These are phyloP conservation scores for Cordyceps sp. DNA, from an alignment of 2,329 filamentous ascomycete species.

Conservation along the genomic window DNA sequence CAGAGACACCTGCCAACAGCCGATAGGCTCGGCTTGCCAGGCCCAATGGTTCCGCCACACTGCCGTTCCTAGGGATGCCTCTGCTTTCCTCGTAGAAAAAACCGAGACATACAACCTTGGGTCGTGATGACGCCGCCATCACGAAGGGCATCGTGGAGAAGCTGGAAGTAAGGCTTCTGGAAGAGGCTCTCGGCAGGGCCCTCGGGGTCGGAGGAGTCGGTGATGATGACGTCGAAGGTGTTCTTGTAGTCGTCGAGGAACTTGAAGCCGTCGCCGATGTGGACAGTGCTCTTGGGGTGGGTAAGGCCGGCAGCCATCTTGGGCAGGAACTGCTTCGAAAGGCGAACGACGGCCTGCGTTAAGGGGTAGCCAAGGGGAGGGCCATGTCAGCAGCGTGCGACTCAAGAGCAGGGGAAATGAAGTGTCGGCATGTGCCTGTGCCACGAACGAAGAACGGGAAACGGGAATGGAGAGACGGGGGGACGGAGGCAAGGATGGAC, in stretches of 20 bases:
- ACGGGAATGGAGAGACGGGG: too few relatives aligned
- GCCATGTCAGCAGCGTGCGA: too few relatives aligned
- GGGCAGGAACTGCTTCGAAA: conserved; percentile 96
- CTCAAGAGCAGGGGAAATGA: too few relatives aligned
- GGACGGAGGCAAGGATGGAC: conserved; percentile 12
- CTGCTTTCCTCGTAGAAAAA: conserved; percentile 26
- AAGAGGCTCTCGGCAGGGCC: conserved; percentile 92
- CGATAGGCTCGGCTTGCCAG: too few relatives aligned
- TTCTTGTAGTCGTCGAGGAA: conserved; percentile 95
- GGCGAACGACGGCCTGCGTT: conserved; percentile 71
- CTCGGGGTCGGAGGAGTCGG: conserved; percentile 93
- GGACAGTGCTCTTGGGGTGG: conserved; percentile 83
- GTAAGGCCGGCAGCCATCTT: conserved; percentile 86
- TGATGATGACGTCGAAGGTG: conserved; percentile 98
- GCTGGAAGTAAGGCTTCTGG: conserved; percentile 97
- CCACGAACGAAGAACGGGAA: too few relatives aligned
- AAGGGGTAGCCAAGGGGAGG: background rate
- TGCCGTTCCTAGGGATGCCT: conserved; percentile 18
- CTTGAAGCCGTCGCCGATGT: conserved; percentile 96
- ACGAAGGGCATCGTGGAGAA: conserved; percentile 74
- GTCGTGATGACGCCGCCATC: conserved; percentile 98
- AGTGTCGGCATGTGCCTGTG: too few relatives aligned
- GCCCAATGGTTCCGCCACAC: too few relatives aligned
- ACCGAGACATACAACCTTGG: conserved; percentile 97
- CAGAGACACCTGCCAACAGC: conserved; percentile 2